Evolutionary conservation across 108 stramenopile species (phyloP).

Genomic region (Cylindrotheca closterium): DNA sequence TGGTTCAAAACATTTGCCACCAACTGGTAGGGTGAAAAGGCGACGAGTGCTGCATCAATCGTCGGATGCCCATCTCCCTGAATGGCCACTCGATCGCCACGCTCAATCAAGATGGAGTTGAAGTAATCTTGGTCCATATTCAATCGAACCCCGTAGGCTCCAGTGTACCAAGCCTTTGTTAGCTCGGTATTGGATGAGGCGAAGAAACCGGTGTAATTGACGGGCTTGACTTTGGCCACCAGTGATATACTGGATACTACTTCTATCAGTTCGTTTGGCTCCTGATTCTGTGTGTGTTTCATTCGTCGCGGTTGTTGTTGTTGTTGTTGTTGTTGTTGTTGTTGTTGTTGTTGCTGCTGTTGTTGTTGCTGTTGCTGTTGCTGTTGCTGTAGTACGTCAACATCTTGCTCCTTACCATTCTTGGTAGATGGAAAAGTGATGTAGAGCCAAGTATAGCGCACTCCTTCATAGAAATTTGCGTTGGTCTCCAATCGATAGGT

Average conservation of each 20-base stretch:
- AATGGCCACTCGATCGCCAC: conserved; percentile 51
- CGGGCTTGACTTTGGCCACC: conserved; percentile 37
- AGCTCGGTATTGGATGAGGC: conserved; percentile 13
- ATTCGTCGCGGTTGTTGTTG: no score
- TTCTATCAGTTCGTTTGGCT: not conserved
- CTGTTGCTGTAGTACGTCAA: no score
- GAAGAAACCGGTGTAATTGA: conserved; percentile 32
- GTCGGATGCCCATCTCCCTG: conserved; percentile 50
- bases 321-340: no score
- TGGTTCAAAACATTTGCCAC: conserved; percentile 14
- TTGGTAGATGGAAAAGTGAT: conserved; percentile 16
- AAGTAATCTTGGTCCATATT: conserved; percentile 37
- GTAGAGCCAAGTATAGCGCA: conserved; percentile 32
- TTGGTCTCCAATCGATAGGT: conserved; percentile 49
- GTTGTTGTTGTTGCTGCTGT: no score
- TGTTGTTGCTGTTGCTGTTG: no score
- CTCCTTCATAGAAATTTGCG: conserved; percentile 40
- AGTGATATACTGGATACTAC: conserved; percentile 21
- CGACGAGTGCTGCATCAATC: conserved; percentile 35
- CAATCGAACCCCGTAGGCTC: conserved; percentile 51
- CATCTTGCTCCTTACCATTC: no score
- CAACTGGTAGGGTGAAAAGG: conserved; percentile 26
- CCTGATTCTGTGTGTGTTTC: no score
- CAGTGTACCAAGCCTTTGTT: conserved; percentile 37
- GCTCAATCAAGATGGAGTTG: conserved; percentile 40